Conservation (phyloP, 371 early-diverging fungal species). For the Parasitella parasitica region DNA sequence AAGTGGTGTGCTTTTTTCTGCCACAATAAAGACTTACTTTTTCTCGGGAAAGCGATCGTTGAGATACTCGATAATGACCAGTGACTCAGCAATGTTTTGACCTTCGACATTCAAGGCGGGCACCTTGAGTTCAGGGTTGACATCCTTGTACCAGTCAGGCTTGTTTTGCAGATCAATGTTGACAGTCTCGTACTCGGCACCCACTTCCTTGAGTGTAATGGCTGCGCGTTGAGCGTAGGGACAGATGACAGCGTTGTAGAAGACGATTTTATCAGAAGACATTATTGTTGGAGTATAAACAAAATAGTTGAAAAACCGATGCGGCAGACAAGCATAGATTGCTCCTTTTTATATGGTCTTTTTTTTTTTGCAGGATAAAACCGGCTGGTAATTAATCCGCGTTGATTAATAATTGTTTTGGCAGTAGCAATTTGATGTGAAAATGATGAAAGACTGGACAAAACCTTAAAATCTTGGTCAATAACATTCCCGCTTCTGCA, state of each 20-base stretch:
- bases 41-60: constrained; percentile 49
- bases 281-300: neutral
- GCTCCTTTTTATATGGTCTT: neutral
- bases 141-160: constrained; percentile 58
- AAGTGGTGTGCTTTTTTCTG: neutral
- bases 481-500: too few relatives aligned
- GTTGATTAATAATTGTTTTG: neutral
- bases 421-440: neutral
- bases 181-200: constrained; percentile 46
- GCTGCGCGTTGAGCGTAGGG: constrained; percentile 66
- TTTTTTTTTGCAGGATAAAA: neutral
- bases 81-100: constrained; percentile 48
- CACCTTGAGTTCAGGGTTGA: constrained; percentile 55
- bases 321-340: neutral
- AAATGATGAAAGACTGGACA: too few relatives aligned
- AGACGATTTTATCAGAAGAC: constrained; percentile 32
- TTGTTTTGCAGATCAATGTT: constrained; percentile 64
- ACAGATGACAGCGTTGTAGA: constrained; percentile 57
- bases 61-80: constrained; percentile 51
- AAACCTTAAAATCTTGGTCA: too few relatives aligned
- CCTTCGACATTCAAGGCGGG: constrained; percentile 45
- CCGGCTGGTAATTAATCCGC: neutral
- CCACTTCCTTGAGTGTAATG: constrained; percentile 56
- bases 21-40: constrained; percentile 31
- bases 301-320: neutral